These are phyloP conservation scores for Mucor velutinosus DNA, from an alignment of 371 early-diverging fungal genomes.

Conservation along the genomic window DNA sequence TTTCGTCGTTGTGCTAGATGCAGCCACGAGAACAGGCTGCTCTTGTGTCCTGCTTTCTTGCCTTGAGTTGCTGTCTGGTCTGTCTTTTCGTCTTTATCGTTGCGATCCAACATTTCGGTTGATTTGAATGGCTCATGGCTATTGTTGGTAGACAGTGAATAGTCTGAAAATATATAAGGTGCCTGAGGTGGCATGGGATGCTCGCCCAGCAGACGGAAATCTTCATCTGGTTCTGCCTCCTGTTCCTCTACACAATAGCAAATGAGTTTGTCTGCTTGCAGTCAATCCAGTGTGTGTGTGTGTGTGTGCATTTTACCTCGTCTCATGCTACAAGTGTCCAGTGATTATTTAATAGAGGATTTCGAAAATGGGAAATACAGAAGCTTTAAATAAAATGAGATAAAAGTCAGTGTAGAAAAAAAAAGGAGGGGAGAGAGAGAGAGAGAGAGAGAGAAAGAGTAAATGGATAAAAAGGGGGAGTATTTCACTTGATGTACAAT, in stretches of 20 bases:
- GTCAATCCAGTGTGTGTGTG: neutral
- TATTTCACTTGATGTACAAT: neutral
- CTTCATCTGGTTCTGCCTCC: slow-evolving; percentile 2
- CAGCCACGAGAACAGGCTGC: neutral
- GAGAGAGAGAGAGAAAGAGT: neutral
- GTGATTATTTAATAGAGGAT: neutral
- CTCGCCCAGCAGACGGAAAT: slow-evolving; percentile 5
- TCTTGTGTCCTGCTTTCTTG: neutral
- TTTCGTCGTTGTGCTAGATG: neutral
- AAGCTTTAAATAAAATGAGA: neutral
- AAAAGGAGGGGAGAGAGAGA: neutral
- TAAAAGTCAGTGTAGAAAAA: neutral
- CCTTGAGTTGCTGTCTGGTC: neutral
- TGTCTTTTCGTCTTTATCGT: neutral
- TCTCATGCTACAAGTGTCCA: neutral
- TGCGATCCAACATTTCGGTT: slow-evolving; percentile 11
- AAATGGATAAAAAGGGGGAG: neutral
- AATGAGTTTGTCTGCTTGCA: neutral
- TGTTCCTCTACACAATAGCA: neutral
- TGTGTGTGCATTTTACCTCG: neutral
- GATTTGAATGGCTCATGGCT: slow-evolving; percentile 6
- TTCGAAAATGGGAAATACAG: neutral
- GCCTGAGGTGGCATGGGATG: slow-evolving; percentile 2
- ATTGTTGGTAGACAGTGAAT: slow-evolving; percentile 8
- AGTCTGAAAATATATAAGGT: neutral